These are phyloP conservation scores for Pachysandra terminalis DNA, from an alignment of 164 flowering plant genomes.

Conservation along the genomic window DNA sequence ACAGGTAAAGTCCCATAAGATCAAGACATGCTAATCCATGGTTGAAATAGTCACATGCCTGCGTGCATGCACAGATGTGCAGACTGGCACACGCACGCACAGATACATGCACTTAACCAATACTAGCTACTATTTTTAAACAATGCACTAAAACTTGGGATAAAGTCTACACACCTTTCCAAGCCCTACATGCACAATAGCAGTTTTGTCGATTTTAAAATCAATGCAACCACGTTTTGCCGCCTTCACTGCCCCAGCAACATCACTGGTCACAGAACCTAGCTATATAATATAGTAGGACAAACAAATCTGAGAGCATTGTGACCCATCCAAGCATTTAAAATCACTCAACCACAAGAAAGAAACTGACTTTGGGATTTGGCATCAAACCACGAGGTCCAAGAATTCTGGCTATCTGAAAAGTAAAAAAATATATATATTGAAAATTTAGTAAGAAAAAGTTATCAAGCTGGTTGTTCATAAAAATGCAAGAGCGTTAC, in stretches of 20 bases:
- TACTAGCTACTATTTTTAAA: background rate
- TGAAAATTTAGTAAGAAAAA: constrained; percentile 1
- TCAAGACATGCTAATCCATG: background rate
- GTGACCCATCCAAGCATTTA: background rate
- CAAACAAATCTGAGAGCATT: constrained; percentile 6
- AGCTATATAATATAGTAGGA: constrained; percentile 36
- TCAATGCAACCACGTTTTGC: constrained; percentile 63
- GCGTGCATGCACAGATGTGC: background rate
- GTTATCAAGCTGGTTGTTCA: background rate
- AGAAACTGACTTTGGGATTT: constrained; percentile 60
- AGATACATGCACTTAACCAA: background rate
- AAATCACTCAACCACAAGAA: background rate
- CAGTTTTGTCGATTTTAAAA: constrained; percentile 81
- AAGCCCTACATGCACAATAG: constrained; percentile 86
- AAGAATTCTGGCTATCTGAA: constrained; percentile 71
- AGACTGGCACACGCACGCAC: background rate
- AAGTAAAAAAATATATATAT: constrained; percentile 4
- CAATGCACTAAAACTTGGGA: background rate
- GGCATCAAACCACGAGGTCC: constrained; percentile 77
- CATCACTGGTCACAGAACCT: constrained; percentile 78
- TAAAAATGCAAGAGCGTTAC: background rate
- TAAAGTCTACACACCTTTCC: constrained; percentile 68
- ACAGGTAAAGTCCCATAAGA: constrained; percentile 1
- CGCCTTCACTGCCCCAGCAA: constrained; percentile 64
- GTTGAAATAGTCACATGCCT: background rate